Conservation (phyloP, 208 protist genomes). For the Trypanosoma melophagium region DNA sequence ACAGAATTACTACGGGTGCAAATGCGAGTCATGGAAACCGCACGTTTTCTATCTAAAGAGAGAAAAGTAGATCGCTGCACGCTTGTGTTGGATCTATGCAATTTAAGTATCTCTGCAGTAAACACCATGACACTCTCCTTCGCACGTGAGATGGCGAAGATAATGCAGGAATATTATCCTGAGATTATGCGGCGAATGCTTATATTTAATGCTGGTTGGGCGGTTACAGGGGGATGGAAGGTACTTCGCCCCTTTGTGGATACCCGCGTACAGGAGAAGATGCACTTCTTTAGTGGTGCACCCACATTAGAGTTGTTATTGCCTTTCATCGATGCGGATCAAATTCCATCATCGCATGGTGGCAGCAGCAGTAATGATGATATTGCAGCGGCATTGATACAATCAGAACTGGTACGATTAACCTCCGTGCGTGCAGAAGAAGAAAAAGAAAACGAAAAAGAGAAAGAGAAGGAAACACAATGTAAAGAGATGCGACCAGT, state of each 20-base stretch:
- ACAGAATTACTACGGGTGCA: conserved; percentile 51
- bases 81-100: conserved; percentile 73
- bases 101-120: conserved; percentile 61
- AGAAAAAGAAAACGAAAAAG: too few species aligned
- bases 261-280: conserved; percentile 73
- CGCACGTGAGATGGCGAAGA: conserved; percentile 43
- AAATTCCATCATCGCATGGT: conserved; percentile 54
- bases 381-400: conserved; percentile 33
- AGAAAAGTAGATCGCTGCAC: conserved; percentile 58
- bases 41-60: conserved; percentile 41
- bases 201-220: conserved; percentile 82
- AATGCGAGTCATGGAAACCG: conserved; percentile 63
- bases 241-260: conserved; percentile 69
- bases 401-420: conserved; percentile 36
- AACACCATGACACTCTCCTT: conserved; percentile 53
- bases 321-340: conserved; percentile 45
- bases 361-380: conserved; percentile 47
- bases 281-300: conserved; percentile 58
- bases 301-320: conserved; percentile 41
- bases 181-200: conserved; percentile 75
- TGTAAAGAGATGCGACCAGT: too few species aligned
- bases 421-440: background rate
- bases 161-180: conserved; percentile 80
- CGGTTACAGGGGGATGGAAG: conserved; percentile 77
- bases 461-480: too few species aligned